A percentile compares a stretch with the other conserved stretches of the same genome.
Evolutionary conservation across 495 filamentous ascomycete species (phyloP).

Genomic region (Aspergillus bridgeri): DNA sequence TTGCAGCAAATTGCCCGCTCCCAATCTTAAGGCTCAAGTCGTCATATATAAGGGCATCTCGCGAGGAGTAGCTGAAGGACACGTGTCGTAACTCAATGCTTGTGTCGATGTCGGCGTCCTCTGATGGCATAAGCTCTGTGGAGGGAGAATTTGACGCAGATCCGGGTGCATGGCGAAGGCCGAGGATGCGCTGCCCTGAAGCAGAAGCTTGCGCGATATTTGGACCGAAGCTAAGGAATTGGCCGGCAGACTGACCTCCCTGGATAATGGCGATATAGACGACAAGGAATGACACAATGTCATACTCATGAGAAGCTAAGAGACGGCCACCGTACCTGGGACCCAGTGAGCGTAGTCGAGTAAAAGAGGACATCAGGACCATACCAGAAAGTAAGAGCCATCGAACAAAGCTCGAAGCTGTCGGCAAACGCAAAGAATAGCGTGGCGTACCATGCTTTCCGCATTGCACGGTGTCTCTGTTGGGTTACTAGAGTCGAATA

Average conservation of each 20-base stretch:
- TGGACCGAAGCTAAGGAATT: conserved; percentile 47
- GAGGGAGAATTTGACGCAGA: background rate
- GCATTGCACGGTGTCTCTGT: conserved; percentile 50
- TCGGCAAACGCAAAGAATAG: conserved; percentile 37
- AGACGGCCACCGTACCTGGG: conserved; percentile 52
- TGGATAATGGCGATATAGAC: conserved; percentile 59
- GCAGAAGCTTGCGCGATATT: conserved; percentile 57
- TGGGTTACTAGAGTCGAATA: conserved; percentile 49
- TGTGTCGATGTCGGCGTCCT: too few relatives aligned
- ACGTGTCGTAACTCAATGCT: conserved; percentile 31
- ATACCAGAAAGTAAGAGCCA: conserved; percentile 60
- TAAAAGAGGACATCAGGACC: too few relatives aligned
- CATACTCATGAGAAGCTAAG: conserved; percentile 48
- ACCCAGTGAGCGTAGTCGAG: too few relatives aligned
- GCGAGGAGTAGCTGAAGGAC: conserved; percentile 57
- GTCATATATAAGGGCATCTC: conserved; percentile 48
- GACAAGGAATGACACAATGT: conserved; percentile 51
- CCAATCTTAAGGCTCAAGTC: conserved; percentile 45
- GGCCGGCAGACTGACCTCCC: conserved; percentile 50
- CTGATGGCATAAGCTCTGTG: background rate
- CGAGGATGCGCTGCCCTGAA: conserved; percentile 52
- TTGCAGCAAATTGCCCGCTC: conserved; percentile 61
- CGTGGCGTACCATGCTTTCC: conserved; percentile 45
- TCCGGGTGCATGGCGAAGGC: conserved; percentile 1
- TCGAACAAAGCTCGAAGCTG: conserved; percentile 46